Evolutionary conservation across 345 rosid species (phyloP), one percentile per base, ranked within the genome.

Genomic region (Psidium guajava): DNA sequence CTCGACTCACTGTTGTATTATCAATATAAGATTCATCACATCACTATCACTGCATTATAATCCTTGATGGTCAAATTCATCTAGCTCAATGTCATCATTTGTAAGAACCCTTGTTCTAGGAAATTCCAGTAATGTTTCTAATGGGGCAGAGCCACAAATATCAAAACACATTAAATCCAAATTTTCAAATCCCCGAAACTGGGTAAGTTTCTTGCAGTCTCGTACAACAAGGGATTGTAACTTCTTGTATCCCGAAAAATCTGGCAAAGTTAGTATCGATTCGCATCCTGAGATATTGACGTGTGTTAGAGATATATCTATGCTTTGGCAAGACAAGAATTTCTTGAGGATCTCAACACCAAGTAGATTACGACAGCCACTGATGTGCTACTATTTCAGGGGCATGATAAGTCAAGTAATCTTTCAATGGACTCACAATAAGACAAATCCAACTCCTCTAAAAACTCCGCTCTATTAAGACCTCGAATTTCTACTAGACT

Each of bases 121-220:
- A 5, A n/a, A n/a, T 14, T 58, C 0, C 0, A 1, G 9, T 12
- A 6, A 0, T 0, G 8, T 1, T 58, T 6, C 36, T 16, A 58
- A n/a, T 6, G 18, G n/a, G 69, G 5, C 27, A 4, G 14, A 57
- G 11, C 6, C 27, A 24, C 0, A 5, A 25, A 57, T 56, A 24
- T 22, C 27, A 11, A 56, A 24, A 4, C 11, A 13, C 5, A 5
- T 58, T 2, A 11, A 24, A 58, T 25, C 32, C 8, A 25, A 58
- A 15, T 11, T 25, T 25, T 25, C 15, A 57, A 57, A 7, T 58
- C 7, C 64, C 32, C 1, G 1, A 58, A 57, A 3, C 1, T 58
- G 1, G 11, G 64, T 5, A 5, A 5, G 64, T 24, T 24, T 58
- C 64, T n/a, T 11, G 32, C 16, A 2, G 6, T 25, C 15, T 57